phyloP scores from a whole-genome alignment of 139 green algal species.

The Ulvella scutata region DNA sequence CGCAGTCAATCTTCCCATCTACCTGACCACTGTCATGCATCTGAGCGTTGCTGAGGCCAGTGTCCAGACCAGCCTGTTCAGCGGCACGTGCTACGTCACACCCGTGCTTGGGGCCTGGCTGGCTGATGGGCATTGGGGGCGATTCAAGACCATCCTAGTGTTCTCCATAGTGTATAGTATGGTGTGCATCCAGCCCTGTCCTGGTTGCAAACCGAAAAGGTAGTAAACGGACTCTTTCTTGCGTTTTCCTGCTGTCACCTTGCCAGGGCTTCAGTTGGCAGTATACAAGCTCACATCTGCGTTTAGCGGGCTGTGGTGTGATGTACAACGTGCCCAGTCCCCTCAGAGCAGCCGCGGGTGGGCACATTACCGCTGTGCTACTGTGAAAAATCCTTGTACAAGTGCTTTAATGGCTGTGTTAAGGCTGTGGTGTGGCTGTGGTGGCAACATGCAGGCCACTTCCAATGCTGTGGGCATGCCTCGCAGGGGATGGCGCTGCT shows the following conservation, averaged over 20 bases:
- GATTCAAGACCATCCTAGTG: constrained; percentile 90
- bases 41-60: neutral
- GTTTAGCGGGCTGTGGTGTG: too few species aligned
- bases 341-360: too few species aligned
- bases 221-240: too few species aligned
- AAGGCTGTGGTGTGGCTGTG: neutral
- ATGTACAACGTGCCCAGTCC: too few species aligned
- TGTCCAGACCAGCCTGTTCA: constrained; percentile 72
- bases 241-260: neutral
- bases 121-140: constrained; percentile 71
- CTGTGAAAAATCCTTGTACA: too few species aligned
- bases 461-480: neutral
- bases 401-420: neutral
- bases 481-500: constrained; percentile 59
- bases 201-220: too few species aligned
- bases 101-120: constrained; percentile 83
- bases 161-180: constrained; percentile 85
- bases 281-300: too few species aligned
- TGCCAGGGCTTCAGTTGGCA: neutral
- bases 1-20: constrained; percentile 81
- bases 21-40: constrained; percentile 61
- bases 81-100: constrained; percentile 84
- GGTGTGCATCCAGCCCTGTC: constrained; percentile 13
- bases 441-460: neutral
- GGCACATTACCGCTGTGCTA: too few species aligned